A percentile compares a stretch with the other conserved stretches of the same genome.
Conservation (phyloP, 495 filamentous ascomycete genomes). For the Neurospora sp. region DNA sequence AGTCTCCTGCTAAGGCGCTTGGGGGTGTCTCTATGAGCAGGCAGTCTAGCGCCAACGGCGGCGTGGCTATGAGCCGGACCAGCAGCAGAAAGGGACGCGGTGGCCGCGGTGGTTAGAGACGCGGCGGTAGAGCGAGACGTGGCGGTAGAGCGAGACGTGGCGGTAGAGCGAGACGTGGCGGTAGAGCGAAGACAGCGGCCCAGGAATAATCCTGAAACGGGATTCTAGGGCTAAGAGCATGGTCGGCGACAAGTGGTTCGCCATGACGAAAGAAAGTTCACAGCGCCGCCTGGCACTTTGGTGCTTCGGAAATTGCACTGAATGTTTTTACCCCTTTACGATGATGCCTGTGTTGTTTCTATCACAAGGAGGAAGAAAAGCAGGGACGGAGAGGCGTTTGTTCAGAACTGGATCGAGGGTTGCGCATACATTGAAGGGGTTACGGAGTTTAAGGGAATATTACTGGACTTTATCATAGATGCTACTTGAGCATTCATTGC, state of each 20-base stretch:
- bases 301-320: neutral
- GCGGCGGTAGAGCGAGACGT: neutral
- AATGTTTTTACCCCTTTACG: neutral
- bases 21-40: constrained; percentile 39
- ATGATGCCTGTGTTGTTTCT: neutral
- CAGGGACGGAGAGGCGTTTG: neutral
- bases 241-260: neutral
- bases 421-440: neutral
- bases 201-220: neutral
- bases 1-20: constrained; percentile 16
- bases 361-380: neutral
- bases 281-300: neutral
- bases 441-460: neutral
- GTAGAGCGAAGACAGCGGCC: neutral
- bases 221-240: neutral
- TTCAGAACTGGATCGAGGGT: neutral
- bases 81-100: constrained; percentile 24
- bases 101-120: constrained; percentile 14
- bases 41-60: constrained; percentile 34
- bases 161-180: neutral
- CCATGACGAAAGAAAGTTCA: neutral
- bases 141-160: neutral
- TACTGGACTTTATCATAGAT: neutral
- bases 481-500: neutral
- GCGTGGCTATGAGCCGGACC: constrained; percentile 40